Percentiles rank a stretch among this genome's conserved stretches.
Conservation (phyloP, 2,329 filamentous ascomycete genomes). For the Diatrype stigma region DNA sequence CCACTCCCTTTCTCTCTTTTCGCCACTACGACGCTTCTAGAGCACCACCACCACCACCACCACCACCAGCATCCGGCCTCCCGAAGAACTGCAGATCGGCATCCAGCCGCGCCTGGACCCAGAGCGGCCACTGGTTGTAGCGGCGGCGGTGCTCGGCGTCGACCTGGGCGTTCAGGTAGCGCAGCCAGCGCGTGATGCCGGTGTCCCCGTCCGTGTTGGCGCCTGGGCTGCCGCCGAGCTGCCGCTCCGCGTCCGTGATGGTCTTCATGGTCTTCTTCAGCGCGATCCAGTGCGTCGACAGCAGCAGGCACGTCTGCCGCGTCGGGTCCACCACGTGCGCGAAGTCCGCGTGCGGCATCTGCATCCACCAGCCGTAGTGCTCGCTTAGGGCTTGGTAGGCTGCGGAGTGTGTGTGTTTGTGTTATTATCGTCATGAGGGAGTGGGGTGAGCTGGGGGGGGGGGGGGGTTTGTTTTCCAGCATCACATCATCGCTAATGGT, state of each 20-base stretch:
- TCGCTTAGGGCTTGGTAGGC: constrained; percentile 47
- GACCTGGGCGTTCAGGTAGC: constrained; percentile 44
- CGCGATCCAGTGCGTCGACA: constrained; percentile 52
- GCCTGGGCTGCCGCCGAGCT: constrained; percentile 21
- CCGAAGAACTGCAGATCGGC: constrained; percentile 40
- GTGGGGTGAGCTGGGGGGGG: too few species aligned
- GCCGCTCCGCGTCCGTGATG: constrained; percentile 40
- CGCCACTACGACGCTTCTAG: too few species aligned
- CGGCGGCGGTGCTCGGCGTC: constrained; percentile 35
- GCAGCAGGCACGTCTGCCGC: constrained; percentile 42
- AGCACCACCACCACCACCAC: too few species aligned
- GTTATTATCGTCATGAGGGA: background rate
- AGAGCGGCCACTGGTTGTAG: constrained; percentile 51
- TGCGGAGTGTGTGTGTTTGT: too few species aligned
- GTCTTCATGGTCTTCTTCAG: constrained; percentile 51
- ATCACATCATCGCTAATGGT: too few species aligned
- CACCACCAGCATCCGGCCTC: too few species aligned
- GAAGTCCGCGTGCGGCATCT: constrained; percentile 49
- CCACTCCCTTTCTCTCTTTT: too few species aligned
- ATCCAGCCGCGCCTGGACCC: constrained; percentile 49
- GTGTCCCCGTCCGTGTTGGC: constrained; percentile 26
- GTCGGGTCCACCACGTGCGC: constrained; percentile 43
- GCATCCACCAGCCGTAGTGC: constrained; percentile 40
- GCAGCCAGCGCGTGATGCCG: constrained; percentile 48
- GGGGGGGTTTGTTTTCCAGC: too few species aligned